Evolutionary conservation across 2,329 filamentous ascomycete species (phyloP).

Genomic region (Penicillium vulpinum): DNA sequence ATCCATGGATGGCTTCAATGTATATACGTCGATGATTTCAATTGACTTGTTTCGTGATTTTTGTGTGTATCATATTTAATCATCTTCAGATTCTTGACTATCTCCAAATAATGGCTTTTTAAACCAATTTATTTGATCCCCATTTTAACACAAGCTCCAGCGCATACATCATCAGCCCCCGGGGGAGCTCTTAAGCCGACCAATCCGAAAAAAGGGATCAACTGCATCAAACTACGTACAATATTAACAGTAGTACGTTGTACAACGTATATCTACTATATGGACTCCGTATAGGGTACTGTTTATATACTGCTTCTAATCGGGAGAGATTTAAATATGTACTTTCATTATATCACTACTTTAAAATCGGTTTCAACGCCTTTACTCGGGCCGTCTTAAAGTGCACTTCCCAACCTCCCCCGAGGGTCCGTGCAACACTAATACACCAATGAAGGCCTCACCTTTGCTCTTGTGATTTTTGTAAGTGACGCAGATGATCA

Average conservation of each 20-base stretch:
- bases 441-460: constrained; percentile 13
- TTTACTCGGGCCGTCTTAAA: not conserved
- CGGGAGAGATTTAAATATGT: not conserved
- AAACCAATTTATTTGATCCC: not conserved
- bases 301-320: not conserved
- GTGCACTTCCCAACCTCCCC: not conserved
- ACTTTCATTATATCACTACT: not conserved
- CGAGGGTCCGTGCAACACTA: constrained; percentile 15
- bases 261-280: not conserved
- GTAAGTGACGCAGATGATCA: constrained; percentile 24
- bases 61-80: not conserved
- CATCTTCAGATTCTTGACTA: too few relatives aligned
- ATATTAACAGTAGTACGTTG: not conserved
- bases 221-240: constrained; percentile 1
- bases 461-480: constrained; percentile 15
- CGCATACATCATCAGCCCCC: constrained; percentile 13
- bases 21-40: not conserved
- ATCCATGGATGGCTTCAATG: not conserved
- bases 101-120: not conserved
- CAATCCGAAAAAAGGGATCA: constrained; percentile 18
- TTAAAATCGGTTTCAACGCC: not conserved
- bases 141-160: not conserved
- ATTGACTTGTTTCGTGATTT: not conserved
- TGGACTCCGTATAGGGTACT: too few relatives aligned
- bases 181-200: constrained; percentile 11